Conservation (phyloP, 495 filamentous ascomycete genomes). For the Hypoxylon fuscum region DNA sequence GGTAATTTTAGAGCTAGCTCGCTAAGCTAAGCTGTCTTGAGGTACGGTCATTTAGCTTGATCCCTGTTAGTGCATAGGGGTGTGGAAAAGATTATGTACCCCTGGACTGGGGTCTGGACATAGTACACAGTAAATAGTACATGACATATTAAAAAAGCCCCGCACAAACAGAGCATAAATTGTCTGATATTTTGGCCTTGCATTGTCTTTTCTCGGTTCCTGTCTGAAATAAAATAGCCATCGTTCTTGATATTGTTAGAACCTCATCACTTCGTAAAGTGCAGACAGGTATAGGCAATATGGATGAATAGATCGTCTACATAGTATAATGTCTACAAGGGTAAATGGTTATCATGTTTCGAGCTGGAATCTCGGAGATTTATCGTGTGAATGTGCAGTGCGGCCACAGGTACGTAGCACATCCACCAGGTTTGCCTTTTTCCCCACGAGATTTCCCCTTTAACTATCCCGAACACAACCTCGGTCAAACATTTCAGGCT, state of each 20-base stretch:
- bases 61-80: constrained; percentile 11
- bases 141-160: background rate
- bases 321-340: constrained; percentile 1
- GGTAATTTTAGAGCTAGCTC: constrained; percentile 22
- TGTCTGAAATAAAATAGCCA: too few species aligned
- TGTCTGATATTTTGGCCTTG: background rate
- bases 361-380: constrained; percentile 35
- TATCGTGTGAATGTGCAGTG: constrained; percentile 30
- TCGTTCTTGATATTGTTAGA: too few species aligned
- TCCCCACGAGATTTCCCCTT: background rate
- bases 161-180: background rate
- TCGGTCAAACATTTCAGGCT: background rate
- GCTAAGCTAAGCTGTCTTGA: constrained; percentile 14
- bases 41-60: constrained; percentile 8
- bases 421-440: constrained; percentile 3
- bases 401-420: constrained; percentile 13
- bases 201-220: too few species aligned
- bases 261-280: background rate
- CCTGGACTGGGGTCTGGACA: constrained; percentile 33
- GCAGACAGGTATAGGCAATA: background rate
- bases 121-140: too few species aligned
- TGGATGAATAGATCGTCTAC: background rate
- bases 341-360: constrained; percentile 29
- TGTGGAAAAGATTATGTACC: constrained; percentile 18
- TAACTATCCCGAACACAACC: too few species aligned